Percentiles rank a stretch among this genome's conserved stretches.
Conservation (phyloP, 495 filamentous ascomycete species). For the Penicillium soppii region DNA sequence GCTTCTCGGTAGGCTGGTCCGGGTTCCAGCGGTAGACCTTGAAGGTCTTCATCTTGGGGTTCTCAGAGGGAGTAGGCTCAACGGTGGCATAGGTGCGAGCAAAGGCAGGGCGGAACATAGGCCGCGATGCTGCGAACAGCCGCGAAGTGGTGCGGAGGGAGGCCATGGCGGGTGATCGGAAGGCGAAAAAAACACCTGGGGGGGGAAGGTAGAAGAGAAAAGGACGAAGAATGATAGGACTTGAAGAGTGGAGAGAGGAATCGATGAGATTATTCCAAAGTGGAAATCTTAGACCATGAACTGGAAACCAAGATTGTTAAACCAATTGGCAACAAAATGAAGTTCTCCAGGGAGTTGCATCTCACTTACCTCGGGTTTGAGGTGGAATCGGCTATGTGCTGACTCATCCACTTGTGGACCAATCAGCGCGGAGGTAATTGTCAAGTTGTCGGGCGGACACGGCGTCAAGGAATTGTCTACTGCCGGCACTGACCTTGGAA, state of each 20-base stretch:
- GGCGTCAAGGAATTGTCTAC: slow-evolving; percentile 25
- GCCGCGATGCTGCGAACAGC: slow-evolving; percentile 58
- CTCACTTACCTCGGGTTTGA: slow-evolving; percentile 47
- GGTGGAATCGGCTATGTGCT: slow-evolving; percentile 29
- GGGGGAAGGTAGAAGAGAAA: slow-evolving; percentile 1
- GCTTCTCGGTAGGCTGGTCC: slow-evolving; percentile 85
- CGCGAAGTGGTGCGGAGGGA: slow-evolving; percentile 72
- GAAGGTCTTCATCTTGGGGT: slow-evolving; percentile 84
- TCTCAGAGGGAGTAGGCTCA: slow-evolving; percentile 46
- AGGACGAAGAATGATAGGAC: background rate
- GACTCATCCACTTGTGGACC: slow-evolving; percentile 31
- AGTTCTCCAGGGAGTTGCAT: slow-evolving; percentile 29
- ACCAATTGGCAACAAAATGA: slow-evolving; percentile 28
- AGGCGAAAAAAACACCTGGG: slow-evolving; percentile 1
- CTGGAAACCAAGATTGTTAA: slow-evolving; percentile 10
- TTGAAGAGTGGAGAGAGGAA: slow-evolving; percentile 2
- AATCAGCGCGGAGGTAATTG: slow-evolving; percentile 43
- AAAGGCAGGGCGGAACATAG: slow-evolving; percentile 50
- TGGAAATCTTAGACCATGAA: slow-evolving; percentile 12
- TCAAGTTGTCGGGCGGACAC: slow-evolving; percentile 50
- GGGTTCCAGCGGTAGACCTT: slow-evolving; percentile 99
- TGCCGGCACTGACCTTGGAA: too few relatives aligned
- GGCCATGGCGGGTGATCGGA: slow-evolving; percentile 58
- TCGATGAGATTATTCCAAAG: slow-evolving; percentile 18
- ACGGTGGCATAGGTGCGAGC: slow-evolving; percentile 53